These are phyloP conservation scores for Sanghuangporus baumii DNA, from an alignment of 1,284 basidiomycete genomes.

Conservation along the genomic window DNA sequence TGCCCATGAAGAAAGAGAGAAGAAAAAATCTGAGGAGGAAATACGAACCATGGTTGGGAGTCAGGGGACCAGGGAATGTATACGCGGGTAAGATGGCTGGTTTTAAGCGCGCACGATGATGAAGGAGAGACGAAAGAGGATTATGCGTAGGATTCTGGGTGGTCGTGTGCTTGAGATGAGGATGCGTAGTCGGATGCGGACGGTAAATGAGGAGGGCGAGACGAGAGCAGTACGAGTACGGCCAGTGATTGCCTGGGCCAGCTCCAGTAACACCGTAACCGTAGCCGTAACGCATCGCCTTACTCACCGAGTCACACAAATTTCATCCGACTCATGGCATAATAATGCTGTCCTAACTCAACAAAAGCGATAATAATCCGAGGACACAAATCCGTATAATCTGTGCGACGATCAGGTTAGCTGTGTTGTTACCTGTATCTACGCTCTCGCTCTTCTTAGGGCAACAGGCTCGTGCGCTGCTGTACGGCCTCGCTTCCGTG, in stretches of 20 bases:
- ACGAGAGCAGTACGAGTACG: too few species aligned
- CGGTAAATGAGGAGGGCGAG: too few species aligned
- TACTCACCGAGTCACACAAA: background rate
- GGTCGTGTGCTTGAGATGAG: slow-evolving; percentile 8
- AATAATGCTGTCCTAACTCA: background rate
- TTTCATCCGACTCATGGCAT: too few species aligned
- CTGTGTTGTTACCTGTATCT: background rate
- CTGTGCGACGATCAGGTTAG: background rate
- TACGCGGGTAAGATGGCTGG: background rate
- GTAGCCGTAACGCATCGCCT: background rate
- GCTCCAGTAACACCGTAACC: too few species aligned
- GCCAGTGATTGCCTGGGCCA: too few species aligned
- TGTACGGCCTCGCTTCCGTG: background rate
- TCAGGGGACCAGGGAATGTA: background rate
- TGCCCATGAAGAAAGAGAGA: background rate
- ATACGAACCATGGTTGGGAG: slow-evolving; percentile 14
- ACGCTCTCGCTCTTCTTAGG: too few species aligned
- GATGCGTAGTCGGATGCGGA: too few species aligned
- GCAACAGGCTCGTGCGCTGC: background rate
- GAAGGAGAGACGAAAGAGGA: background rate
- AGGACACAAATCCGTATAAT: background rate
- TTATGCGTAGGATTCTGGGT: background rate
- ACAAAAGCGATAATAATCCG: background rate
- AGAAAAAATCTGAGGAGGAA: background rate
- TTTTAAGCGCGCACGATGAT: background rate